Conservation (phyloP, 441 rosid species). For the Pelargonium citronellum region DNA sequence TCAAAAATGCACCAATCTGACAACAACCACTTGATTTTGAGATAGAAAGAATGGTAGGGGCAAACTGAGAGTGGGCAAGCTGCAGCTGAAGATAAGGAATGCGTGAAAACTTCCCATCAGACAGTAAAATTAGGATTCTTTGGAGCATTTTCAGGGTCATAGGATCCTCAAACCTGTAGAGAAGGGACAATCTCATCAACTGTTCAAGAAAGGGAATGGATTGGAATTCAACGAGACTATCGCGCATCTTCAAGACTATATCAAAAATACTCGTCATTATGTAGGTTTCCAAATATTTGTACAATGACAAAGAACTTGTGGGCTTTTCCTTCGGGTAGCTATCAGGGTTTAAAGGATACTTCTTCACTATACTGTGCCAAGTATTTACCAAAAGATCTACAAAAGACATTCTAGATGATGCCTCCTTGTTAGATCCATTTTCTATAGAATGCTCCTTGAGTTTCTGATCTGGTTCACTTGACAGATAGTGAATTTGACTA, state of each 20-base stretch:
- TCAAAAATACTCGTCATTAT: slow-evolving; percentile 55
- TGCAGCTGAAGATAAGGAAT: slow-evolving; percentile 58
- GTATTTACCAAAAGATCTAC: slow-evolving; percentile 46
- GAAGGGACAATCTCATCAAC: slow-evolving; percentile 60
- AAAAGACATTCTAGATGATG: slow-evolving; percentile 42
- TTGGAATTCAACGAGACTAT: slow-evolving; percentile 47
- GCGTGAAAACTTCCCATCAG: slow-evolving; percentile 49
- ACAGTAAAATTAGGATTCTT: slow-evolving; percentile 42
- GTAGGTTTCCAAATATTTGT: slow-evolving; percentile 61
- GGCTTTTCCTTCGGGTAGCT: slow-evolving; percentile 27
- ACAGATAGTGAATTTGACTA: slow-evolving; percentile 22
- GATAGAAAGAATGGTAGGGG: slow-evolving; percentile 44
- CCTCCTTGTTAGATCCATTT: slow-evolving; percentile 30
- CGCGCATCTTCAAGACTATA: slow-evolving; percentile 41
- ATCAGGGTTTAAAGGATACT: slow-evolving; percentile 31
- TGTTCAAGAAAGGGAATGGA: slow-evolving; percentile 64
- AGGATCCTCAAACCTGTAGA: slow-evolving; percentile 72
- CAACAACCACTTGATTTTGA: slow-evolving; percentile 30
- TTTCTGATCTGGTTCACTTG: slow-evolving; percentile 31
- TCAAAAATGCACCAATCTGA: slow-evolving; percentile 49
- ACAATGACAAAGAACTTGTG: slow-evolving; percentile 36
- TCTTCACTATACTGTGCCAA: slow-evolving; percentile 66
- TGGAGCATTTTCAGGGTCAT: slow-evolving; percentile 48
- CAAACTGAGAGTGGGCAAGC: slow-evolving; percentile 84
- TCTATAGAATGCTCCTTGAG: slow-evolving; percentile 26